phyloP scores from a whole-genome alignment of 1,284 basidiomycete genomes.

The Ceratobasidium sp. region DNA sequence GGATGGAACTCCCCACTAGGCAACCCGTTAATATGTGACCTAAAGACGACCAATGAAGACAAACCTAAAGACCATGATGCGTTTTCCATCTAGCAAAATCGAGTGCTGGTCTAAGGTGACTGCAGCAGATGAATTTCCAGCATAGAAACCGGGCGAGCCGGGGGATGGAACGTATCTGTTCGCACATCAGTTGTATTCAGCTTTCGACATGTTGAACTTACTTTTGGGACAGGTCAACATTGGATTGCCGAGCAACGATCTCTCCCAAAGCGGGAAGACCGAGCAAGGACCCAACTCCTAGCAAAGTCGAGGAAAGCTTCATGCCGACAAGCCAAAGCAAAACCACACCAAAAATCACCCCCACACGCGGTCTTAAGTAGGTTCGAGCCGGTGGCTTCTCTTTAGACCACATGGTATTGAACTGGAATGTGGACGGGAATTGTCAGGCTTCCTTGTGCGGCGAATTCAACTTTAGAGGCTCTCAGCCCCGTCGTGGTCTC shows the following conservation, averaged over 20 bases:
- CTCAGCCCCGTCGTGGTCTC: neutral
- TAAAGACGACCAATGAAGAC: neutral
- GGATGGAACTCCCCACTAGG: conserved; percentile 32
- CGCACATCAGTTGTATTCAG: neutral
- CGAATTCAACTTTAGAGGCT: neutral
- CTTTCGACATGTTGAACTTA: neutral
- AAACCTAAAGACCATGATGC: conserved; percentile 13
- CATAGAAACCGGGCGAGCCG: conserved; percentile 49
- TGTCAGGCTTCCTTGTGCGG: neutral
- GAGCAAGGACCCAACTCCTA: neutral
- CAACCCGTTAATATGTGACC: neutral
- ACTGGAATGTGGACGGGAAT: neutral
- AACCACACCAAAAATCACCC: neutral
- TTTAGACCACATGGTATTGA: neutral
- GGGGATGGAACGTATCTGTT: conserved; percentile 33
- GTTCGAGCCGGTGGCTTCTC: neutral
- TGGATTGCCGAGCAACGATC: neutral
- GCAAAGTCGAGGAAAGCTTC: neutral
- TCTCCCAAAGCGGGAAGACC: conserved; percentile 6
- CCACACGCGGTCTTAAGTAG: neutral
- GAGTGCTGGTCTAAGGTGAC: conserved; percentile 48
- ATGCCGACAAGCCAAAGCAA: neutral
- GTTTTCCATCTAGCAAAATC: conserved; percentile 31
- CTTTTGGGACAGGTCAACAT: conserved; percentile 14
- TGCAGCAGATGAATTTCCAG: conserved; percentile 51